Base-by-base conservation (phyloP, 169 alveolate species). In the Theileria sp. region DNA sequence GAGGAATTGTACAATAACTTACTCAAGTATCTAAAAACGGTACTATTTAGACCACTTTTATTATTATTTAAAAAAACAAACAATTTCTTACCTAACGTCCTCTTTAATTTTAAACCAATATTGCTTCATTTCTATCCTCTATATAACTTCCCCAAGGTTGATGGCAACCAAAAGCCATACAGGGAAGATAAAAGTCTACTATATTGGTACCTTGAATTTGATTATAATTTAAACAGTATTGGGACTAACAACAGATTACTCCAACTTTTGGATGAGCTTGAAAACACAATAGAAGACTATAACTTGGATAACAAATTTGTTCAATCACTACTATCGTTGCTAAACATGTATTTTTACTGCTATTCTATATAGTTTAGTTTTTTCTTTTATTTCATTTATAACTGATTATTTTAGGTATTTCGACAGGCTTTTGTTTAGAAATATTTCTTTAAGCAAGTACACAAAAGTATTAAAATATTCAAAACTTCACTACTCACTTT, bases 401-500 rank as follows among this genome's bases (percentile, higher is more conserved):
- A 44, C 8, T 0, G 12, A 58, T 10, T 8, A 19, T 5, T 58
- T 19, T 58, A 58, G 67, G 67, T 58, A 58, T 25, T 6, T 58
- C 67, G 67, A 58, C 26, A 25, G 67, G 67, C 10, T 58, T 10
- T 25, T 58, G 32, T 58, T 58, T 25, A 19, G 67, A n/a, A 58
- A 58, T 28, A 58, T 58, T n/a, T 19, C 67, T 21, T 28, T 79
- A 34, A 58, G 15, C 28, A 69, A 10, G 79, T 79, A 50, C 44
- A 21, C 64, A 25, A 70, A 44, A 21, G 30, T 50, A 9, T 36
- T 54, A 25, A 77, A 38, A 26, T 13, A 36, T 2, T 26, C 73
- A 6, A 51, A 56, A 8, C 67, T 13, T 3, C 5, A 58, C 26
- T 21, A 9, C 67, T 13, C 67, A 2, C 67, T 58, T 21, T 25